These are phyloP conservation scores for Heterobasidion parviporum DNA, from an alignment of 1,284 basidiomycete species.

Conservation along the genomic window DNA sequence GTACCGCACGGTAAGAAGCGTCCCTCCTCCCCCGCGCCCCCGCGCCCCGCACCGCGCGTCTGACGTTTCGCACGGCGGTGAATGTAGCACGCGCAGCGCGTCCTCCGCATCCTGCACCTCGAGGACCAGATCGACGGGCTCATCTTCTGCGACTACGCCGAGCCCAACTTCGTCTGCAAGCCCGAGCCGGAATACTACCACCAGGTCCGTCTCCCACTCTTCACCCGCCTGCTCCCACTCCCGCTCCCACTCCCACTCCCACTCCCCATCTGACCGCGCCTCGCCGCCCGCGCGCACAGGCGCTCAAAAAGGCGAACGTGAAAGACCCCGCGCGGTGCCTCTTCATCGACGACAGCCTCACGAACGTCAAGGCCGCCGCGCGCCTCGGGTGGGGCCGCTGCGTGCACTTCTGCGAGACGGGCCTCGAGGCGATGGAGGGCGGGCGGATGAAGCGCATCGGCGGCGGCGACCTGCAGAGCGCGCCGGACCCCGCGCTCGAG, in stretches of 20 bases:
- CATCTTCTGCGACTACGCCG: slow-evolving; percentile 75
- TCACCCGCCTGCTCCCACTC: neutral
- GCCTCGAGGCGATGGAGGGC: slow-evolving; percentile 54
- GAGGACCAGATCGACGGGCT: slow-evolving; percentile 74
- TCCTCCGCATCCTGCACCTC: slow-evolving; percentile 67
- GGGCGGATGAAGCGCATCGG: slow-evolving; percentile 47
- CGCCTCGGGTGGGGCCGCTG: slow-evolving; percentile 64
- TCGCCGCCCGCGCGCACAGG: slow-evolving; percentile 31
- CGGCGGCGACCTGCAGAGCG: slow-evolving; percentile 14
- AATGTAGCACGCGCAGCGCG: slow-evolving; percentile 70
- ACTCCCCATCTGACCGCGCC: neutral
- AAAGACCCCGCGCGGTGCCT: slow-evolving; percentile 59
- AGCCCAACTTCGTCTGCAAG: slow-evolving; percentile 72
- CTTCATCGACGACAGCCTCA: slow-evolving; percentile 68
- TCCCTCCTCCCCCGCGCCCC: neutral
- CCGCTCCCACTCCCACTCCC: neutral
- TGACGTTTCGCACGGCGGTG: neutral
- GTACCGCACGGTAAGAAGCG: slow-evolving; percentile 58
- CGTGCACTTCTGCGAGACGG: slow-evolving; percentile 66
- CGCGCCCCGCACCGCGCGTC: neutral
- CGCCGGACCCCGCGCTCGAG: slow-evolving; percentile 7
- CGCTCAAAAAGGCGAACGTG: slow-evolving; percentile 51
- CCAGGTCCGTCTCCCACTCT: slow-evolving; percentile 33
- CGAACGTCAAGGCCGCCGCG: slow-evolving; percentile 59
- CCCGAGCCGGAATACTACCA: slow-evolving; percentile 69